Evolutionary conservation across 495 filamentous ascomycete species (phyloP).

Genomic region (Podospora conica): DNA sequence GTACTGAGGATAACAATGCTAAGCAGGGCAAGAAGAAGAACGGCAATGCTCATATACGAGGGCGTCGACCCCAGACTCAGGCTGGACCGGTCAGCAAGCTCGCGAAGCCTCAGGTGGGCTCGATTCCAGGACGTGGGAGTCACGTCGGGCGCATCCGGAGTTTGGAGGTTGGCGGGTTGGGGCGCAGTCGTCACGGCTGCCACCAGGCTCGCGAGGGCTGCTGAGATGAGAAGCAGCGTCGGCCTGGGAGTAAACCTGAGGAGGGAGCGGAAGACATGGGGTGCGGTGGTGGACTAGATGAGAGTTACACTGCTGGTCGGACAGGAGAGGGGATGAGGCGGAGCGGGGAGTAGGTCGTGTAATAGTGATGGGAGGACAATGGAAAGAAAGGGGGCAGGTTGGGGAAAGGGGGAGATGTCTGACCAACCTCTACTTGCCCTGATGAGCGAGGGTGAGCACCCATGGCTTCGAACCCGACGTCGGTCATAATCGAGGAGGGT

Average conservation of each 20-base stretch:
- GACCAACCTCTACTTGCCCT: not conserved
- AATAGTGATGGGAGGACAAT: not conserved
- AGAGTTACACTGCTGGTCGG: not conserved
- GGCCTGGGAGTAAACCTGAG: not conserved
- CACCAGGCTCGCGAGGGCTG: not conserved
- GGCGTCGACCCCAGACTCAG: not conserved
- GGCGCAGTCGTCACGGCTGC: not conserved
- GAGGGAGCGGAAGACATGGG: not conserved
- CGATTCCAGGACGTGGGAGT: not conserved
- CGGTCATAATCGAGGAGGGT: not conserved
- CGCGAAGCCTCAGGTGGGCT: not conserved
- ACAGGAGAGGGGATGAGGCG: not conserved
- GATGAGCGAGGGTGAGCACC: not conserved
- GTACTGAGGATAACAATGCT: not conserved
- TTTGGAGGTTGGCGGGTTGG: not conserved
- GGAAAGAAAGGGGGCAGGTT: not conserved
- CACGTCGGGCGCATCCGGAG: not conserved
- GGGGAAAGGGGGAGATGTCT: not conserved
- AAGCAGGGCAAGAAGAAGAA: conserved; percentile 1
- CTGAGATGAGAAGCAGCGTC: not conserved
- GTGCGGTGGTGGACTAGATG: not conserved
- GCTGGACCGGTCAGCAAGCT: not conserved
- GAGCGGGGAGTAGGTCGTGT: not conserved
- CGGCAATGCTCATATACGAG: not conserved
- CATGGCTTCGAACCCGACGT: not conserved